Base-by-base conservation (phyloP, 805 yeast genomes). In the Candida quercuum region DNA sequence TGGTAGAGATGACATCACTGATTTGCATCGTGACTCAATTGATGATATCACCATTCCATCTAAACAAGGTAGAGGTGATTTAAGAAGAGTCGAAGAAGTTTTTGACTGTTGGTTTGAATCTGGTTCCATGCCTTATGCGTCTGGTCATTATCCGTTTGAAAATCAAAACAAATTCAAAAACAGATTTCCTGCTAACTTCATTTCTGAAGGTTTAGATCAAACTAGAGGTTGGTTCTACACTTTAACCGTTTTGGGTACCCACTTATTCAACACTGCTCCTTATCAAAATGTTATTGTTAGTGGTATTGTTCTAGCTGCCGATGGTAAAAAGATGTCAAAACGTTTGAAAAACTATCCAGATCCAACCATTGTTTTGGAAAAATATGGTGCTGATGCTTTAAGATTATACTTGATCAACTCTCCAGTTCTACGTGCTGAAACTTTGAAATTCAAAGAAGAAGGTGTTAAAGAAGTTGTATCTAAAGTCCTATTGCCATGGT, bases 181-280 rank as follows among this genome's bases (percentile, higher is more conserved):
- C 40, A 75, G 85, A 33, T 94, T 86, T 81, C 99, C 99, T 33
- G 99, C 96, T 32, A 91, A 93, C 64, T 93, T 93, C 66, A 93
- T 93, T 55, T 83, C 96, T 42, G 99, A 93, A 73, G 99, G 99
- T 68, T 76, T 93, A 54, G 99, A 93, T 68, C 99, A 93, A 72
- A 93, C 99, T 42, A 86, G 99, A 78, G 99, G 99, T 61, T 93
- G 99, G 99, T 93, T 93, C 69, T 93, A 93, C 66, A 93, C 99
- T 37, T 74, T 93, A 62, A 82, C 95, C 32, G 96, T 93, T 18
- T 74, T 93, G 56, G 99, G 98, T 63, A 86, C 96, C 40, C 97
- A 91, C 54, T 69, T 93, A 54, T 93, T 93, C 69, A 81, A 84
- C 56, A 76, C 81, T 41, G 94, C 95, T 46, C 98, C 99, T 35